phyloP scores from a whole-genome alignment of 2,329 filamentous ascomycete genomes.

The Fusarium stilboides region DNA sequence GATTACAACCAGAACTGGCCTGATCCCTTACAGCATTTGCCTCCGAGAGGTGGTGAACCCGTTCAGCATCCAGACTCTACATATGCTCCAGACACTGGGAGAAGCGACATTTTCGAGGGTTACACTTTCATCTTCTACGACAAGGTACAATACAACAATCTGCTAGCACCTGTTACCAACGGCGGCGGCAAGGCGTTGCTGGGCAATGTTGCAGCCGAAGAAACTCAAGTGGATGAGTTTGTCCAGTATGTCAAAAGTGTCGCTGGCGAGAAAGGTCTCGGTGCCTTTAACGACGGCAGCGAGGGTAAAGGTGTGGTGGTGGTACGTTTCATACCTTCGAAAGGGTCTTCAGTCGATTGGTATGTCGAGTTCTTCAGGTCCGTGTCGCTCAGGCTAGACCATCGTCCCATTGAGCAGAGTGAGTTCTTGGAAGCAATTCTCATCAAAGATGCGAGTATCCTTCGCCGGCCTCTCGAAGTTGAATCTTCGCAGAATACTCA shows the following conservation, averaged over 20 bases:
- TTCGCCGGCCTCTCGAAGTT: conserved; percentile 78
- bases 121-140: conserved; percentile 93
- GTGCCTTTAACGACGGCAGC: conserved; percentile 74
- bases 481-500: conserved; percentile 51
- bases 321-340: conserved; percentile 77
- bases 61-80: conserved; percentile 76
- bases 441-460: conserved; percentile 79
- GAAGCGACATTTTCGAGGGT: conserved; percentile 83
- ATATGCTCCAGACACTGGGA: conserved; percentile 77
- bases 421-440: conserved; percentile 94
- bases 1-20: conserved; percentile 89
- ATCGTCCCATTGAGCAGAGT: conserved; percentile 88
- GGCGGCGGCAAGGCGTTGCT: conserved; percentile 87
- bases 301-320: conserved; percentile 82
- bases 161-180: conserved; percentile 81
- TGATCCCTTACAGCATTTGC: conserved; percentile 78
- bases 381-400: conserved; percentile 80
- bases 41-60: conserved; percentile 82
- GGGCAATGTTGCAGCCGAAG: conserved; percentile 71
- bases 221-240: conserved; percentile 82
- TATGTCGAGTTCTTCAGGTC: conserved; percentile 77
- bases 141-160: conserved; percentile 78
- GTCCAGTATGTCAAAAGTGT: conserved; percentile 81
- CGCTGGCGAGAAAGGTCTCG: conserved; percentile 80
- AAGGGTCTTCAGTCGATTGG: conserved; percentile 73